Evolutionary conservation across 1,284 basidiomycete species (phyloP), one percentile per base, ranked within the genome.

Genomic region (Trichosporon inkin): DNA sequence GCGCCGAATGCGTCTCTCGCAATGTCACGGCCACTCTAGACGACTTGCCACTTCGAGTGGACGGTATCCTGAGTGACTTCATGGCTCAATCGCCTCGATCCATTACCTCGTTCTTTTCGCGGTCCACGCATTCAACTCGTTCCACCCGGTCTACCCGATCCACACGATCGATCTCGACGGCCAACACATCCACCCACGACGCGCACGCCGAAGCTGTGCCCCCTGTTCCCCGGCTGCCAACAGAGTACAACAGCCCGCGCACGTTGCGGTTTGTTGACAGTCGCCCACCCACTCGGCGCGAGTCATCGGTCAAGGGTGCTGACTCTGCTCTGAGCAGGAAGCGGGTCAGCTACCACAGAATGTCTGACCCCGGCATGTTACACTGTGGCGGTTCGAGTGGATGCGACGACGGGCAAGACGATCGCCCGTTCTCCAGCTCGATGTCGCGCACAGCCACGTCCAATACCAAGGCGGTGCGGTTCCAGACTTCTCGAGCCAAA

Each of bases 51-150:
- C 44, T 49, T 4, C 44, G 44, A 6, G 44, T 49, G 17, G 44
- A 49, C 28, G 44, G 44, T 6, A 49, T 49, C 14, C 13, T 49
- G 24, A 49, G 44, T 19, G 44, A 49, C 17, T 49, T 49, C 14
- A 49, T 49, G 44, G 19, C 22, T 20, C 44, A 49, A 16, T 49
- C 44, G 13, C 44, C 44, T 13, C 44, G 44, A 10, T 49, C 44
- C 44, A 32, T 49, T 22, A 49, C 44, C 3, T 49, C 44, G 44
- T 49, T 49, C 22, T 49, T 49, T 22, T 49, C 44, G 14, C 44
- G 44, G n/a, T 49, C 44, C 22, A 49, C 44, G 22, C 44, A 22
- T 16, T 47, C 44, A 19, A 47, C 44, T 8, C 44, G 44, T 6
- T 44, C 41, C 2, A 44, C 41, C 19, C 20, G 41, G 24, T 44